Percentiles rank a stretch among this genome's conserved stretches.
These are phyloP conservation scores for Blastobotrys peoriensis DNA, from an alignment of 805 yeast species.

Conservation along the genomic window DNA sequence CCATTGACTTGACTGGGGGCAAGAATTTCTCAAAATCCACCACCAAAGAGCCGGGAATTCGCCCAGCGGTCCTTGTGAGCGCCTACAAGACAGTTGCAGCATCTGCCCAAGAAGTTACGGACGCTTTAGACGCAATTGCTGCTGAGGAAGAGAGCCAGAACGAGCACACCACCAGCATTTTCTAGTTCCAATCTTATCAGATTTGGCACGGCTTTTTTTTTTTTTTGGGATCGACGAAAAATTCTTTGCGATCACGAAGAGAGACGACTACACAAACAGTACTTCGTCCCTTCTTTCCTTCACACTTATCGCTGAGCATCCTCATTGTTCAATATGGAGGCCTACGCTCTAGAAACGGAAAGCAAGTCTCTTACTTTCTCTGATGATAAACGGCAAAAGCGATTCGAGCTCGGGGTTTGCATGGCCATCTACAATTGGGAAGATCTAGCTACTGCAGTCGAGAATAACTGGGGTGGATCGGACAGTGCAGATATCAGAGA, in stretches of 20 bases:
- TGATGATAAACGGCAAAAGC: constrained; percentile 65
- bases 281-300: too few relatives aligned
- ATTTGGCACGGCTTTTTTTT: too few relatives aligned
- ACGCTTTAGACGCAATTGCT: constrained; percentile 37
- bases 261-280: too few relatives aligned
- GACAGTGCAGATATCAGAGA: constrained; percentile 87
- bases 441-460: constrained; percentile 80
- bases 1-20: constrained; percentile 52
- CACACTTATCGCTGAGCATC: too few relatives aligned
- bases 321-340: constrained; percentile 3
- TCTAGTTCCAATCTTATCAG: background rate
- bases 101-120: constrained; percentile 57
- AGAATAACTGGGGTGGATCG: constrained; percentile 93
- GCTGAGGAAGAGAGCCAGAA: constrained; percentile 7
- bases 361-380: constrained; percentile 19
- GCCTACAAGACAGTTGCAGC: constrained; percentile 53
- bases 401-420: constrained; percentile 88
- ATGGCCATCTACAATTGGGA: constrained; percentile 92
- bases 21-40: constrained; percentile 34
- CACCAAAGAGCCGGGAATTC: constrained; percentile 17
- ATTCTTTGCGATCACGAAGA: too few relatives aligned
- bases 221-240: too few relatives aligned
- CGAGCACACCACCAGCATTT: background rate
- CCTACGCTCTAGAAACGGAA: constrained; percentile 11
- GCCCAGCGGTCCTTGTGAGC: constrained; percentile 35